Base-by-base conservation (phyloP, 208 protist genomes). In the Acanthamoeba healyi region DNA sequence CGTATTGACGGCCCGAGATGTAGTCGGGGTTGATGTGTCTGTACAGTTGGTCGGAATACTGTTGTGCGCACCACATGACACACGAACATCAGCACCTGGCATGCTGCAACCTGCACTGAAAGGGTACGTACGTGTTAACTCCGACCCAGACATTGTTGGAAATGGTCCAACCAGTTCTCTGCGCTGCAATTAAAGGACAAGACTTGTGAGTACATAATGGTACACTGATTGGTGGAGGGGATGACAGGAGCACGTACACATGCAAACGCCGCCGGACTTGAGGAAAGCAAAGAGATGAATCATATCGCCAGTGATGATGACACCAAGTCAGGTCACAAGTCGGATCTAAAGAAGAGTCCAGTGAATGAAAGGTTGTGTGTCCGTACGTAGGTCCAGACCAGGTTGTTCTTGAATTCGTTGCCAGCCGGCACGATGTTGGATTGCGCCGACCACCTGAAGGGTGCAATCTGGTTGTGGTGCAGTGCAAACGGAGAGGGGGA, bases 81-180 rank as follows among this genome's bases (percentile, higher is more conserved):
- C n/a, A n/a, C n/a, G n/a, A n/a, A n/a, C n/a, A n/a, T n/a, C n/a
- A n/a, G n/a, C n/a, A n/a, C n/a, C n/a, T n/a, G n/a, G n/a, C n/a
- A n/a, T n/a, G n/a, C n/a, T n/a, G n/a, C n/a, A n/a, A n/a, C n/a
- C 34, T 72, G 9, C 63, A 72, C 34, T 49, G 44, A 12, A 12
- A 15, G 4, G 44, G 49, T 56, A 17, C 49, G 63, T 72, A 72
- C 63, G 63, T 38, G 5, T 29, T 40, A 36, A 38, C 34, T 36
- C 63, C 63, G 26, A 72, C 63, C 63, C 63, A 72, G 29, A 72
- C 63, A 17, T 72, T 72, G 63, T 72, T 72, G 7, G 63, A 72
- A 6, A 72, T 72, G 63, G 63, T 72, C 63, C 63, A 72, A 6
- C 9, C 63, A 17, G 26, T 72, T 9, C 26, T 29, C 63, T 72